These are phyloP conservation scores for Colletotrichum chrysophilum DNA, from an alignment of 2,329 filamentous ascomycete genomes.

Conservation along the genomic window DNA sequence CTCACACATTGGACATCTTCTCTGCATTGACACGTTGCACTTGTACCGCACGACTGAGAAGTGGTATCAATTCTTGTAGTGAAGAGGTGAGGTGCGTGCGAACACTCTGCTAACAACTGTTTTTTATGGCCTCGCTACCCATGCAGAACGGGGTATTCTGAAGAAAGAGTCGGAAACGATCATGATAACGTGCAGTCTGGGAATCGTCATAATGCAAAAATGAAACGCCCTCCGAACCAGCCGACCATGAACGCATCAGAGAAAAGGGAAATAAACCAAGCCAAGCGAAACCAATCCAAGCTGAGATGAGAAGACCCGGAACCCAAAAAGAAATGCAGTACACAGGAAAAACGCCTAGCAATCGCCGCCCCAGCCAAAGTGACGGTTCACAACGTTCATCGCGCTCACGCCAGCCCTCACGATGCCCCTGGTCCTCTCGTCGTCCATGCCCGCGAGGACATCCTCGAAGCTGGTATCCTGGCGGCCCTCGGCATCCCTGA, in stretches of 20 bases:
- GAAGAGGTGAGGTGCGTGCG: not conserved
- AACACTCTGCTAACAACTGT: not conserved
- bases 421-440: conserved; percentile 44
- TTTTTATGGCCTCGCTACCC: conserved; percentile 14
- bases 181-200: conserved; percentile 14
- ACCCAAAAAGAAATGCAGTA: not conserved
- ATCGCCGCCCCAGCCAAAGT: conserved; percentile 57
- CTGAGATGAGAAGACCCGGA: not conserved
- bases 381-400: conserved; percentile 58
- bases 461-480: conserved; percentile 36
- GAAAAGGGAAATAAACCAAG: not conserved
- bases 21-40: not conserved
- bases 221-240: not conserved
- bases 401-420: conserved; percentile 54
- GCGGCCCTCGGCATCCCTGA: conserved; percentile 46
- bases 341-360: not conserved
- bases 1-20: not conserved
- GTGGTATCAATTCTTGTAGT: not conserved
- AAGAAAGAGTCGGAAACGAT: not conserved
- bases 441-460: conserved; percentile 36
- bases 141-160: conserved; percentile 4
- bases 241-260: not conserved
- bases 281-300: not conserved
- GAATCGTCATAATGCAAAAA: conserved; percentile 3
- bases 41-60: not conserved